Evolutionary conservation across 1,139 yeast species (phyloP), one percentile per base, ranked within the genome.

Genomic region (Pichia sp.): DNA sequence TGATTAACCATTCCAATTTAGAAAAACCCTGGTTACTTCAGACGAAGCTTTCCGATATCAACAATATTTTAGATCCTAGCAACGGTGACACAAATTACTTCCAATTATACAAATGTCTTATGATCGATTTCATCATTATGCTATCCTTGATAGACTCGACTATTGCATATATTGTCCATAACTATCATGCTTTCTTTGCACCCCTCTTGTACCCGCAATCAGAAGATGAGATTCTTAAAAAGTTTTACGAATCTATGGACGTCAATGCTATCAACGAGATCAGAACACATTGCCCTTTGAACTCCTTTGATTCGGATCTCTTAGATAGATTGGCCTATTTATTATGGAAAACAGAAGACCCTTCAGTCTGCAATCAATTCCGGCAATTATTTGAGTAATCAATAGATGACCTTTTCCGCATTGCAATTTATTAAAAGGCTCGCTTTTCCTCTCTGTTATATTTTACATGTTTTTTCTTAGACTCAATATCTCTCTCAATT

Each of bases 311-410:
- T 8, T 8, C 16, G 5, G 30, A 46, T 16, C 10, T 46, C 7
- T 36, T 53, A n/a, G 31, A 53, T 10, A 46, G 29, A 32, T n/a
- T 41, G 8, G 31, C 46, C 6, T 51, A 19, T 19, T 40, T 50
- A 13, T 31, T 54, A 15, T 54, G 54, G 56, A 54, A 45, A 45
- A 51, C 56, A 7, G 56, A 54, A 44, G 42, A 51, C 31, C 34
- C 49, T 5, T 4, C 5, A 3, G 32, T 51, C 16, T 48, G 52
- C n/a, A 10, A 31, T 8, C 34, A 41, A 2, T 51, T 54, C 8
- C 36, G 54, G 4, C 16, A 38, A 8, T 19, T 50, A 3, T 45
- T 50, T 36, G 30, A 16, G 8, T 40, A 30, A 40, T 23, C 26
- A 40, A 15, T 11, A 40, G 13, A 32, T 29, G 26, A 5, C 41